Evolutionary conservation across 805 yeast species (phyloP).

Genomic region (Yarrowia deformans): DNA sequence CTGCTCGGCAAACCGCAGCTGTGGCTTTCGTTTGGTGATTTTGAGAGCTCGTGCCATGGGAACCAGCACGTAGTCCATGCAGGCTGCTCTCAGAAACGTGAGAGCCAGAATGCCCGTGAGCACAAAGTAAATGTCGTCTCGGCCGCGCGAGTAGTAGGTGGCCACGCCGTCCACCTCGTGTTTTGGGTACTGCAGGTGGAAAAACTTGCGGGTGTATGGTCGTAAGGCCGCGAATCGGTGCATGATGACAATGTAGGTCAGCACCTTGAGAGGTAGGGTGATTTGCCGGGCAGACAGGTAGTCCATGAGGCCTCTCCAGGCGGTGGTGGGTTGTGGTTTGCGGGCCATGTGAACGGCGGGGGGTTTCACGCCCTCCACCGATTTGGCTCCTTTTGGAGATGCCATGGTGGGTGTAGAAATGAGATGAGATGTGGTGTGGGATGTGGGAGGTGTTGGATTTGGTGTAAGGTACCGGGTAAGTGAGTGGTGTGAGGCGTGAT

Average conservation of each 20-base stretch:
- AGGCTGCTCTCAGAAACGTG: constrained; percentile 64
- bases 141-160: constrained; percentile 40
- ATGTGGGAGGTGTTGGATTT: neutral
- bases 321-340: neutral
- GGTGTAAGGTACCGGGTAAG: no score
- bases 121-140: constrained; percentile 51
- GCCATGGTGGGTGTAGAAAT: neutral
- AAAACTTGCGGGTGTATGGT: constrained; percentile 52
- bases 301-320: constrained; percentile 29
- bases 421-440: neutral
- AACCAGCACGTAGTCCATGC: constrained; percentile 63
- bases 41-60: constrained; percentile 60
- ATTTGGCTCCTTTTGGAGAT: constrained; percentile 6
- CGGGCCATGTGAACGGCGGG: neutral
- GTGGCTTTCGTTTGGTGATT: constrained; percentile 59
- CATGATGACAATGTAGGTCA: constrained; percentile 44
- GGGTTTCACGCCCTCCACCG: neutral
- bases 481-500: no score
- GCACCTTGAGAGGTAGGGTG: constrained; percentile 36
- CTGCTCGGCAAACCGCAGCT: constrained; percentile 82
- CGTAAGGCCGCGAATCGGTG: constrained; percentile 47
- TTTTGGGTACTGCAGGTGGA: constrained; percentile 53
- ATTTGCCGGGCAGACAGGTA: constrained; percentile 34
- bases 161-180: constrained; percentile 42
- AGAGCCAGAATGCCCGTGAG: constrained; percentile 62